phyloP scores from a whole-genome alignment of 2,329 filamentous ascomycete genomes.

The Teratosphaeria gauchensis region DNA sequence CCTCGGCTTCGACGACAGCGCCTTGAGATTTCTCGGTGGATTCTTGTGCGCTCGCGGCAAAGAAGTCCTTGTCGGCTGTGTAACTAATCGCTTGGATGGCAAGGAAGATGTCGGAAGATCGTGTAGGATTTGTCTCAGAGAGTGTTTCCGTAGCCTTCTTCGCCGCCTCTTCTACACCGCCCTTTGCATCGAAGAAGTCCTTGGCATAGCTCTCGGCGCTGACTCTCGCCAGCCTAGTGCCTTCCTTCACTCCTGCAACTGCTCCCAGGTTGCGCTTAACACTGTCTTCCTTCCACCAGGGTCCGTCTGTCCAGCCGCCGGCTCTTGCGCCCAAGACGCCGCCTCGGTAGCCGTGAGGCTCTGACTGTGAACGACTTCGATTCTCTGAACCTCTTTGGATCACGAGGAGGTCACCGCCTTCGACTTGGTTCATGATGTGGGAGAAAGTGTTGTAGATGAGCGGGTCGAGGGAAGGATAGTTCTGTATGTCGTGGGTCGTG shows the following conservation, averaged over 20 bases:
- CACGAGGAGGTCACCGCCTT: constrained; percentile 89
- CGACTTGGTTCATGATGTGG: constrained; percentile 96
- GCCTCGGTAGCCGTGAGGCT: constrained; percentile 46
- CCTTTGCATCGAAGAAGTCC: constrained; percentile 71
- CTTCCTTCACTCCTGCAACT: constrained; percentile 72
- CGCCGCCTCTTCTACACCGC: constrained; percentile 72
- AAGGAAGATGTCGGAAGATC: constrained; percentile 90
- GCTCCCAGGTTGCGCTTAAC: constrained; percentile 65
- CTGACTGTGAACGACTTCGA: constrained; percentile 49
- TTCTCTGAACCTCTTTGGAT: constrained; percentile 88
- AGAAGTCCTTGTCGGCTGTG: constrained; percentile 55
- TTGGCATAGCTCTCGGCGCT: constrained; percentile 78
- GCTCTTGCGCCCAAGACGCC: constrained; percentile 25
- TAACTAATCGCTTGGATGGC: constrained; percentile 80
- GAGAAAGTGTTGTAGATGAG: constrained; percentile 87
- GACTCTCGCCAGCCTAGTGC: constrained; percentile 81
- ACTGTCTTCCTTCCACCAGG: constrained; percentile 73
- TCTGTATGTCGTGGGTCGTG: constrained; percentile 89
- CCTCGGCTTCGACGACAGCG: constrained; percentile 35
- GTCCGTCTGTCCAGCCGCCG: constrained; percentile 80
- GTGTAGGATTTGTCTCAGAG: constrained; percentile 77
- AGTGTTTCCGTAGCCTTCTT: constrained; percentile 68
- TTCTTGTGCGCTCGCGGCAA: constrained; percentile 42
- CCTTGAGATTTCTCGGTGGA: constrained; percentile 5
- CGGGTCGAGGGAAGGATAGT: constrained; percentile 89